Conservation (phyloP, 768 basidiomycete genomes). For the Suillus subaureus region DNA sequence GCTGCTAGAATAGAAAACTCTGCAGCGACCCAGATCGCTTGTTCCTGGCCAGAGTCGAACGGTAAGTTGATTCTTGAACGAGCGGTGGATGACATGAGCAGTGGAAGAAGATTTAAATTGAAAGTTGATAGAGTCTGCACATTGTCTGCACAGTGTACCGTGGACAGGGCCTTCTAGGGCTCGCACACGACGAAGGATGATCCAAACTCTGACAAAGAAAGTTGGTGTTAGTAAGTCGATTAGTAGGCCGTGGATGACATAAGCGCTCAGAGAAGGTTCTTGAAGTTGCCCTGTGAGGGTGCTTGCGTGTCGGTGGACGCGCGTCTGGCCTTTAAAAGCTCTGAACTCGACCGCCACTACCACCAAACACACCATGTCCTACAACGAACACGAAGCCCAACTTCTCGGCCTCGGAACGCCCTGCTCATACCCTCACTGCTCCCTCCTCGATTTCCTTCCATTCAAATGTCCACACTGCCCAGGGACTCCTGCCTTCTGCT, state of each 20-base stretch:
- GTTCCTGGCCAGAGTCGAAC: too few relatives aligned
- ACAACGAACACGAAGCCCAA: conserved; percentile 48
- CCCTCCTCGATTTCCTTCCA: conserved; percentile 80
- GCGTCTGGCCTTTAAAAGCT: conserved; percentile 28
- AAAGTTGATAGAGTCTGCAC: too few relatives aligned
- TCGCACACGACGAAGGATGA: too few relatives aligned
- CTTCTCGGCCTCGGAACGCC: conserved; percentile 71
- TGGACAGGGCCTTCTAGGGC: too few relatives aligned
- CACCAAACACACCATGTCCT: conserved; percentile 25
- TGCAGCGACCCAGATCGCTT: too few relatives aligned
- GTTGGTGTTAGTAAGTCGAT: too few relatives aligned
- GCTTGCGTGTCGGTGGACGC: conserved; percentile 28
- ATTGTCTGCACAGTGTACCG: too few relatives aligned
- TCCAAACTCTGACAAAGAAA: too few relatives aligned
- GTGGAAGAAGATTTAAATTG: too few relatives aligned
- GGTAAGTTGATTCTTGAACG: too few relatives aligned
- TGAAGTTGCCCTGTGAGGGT: not conserved
- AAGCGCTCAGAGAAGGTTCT: not conserved
- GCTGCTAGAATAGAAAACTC: too few relatives aligned
- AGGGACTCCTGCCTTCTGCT: conserved; percentile 59
- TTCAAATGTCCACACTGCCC: conserved; percentile 84
- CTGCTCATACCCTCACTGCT: conserved; percentile 67
- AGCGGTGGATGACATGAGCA: too few relatives aligned
- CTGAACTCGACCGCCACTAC: conserved; percentile 3
- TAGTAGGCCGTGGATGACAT: not conserved